A percentile compares a stretch with the other conserved stretches of the same genome.
Conservation (phyloP, 23 red algal genomes). For the Gracilaria domingensis region DNA sequence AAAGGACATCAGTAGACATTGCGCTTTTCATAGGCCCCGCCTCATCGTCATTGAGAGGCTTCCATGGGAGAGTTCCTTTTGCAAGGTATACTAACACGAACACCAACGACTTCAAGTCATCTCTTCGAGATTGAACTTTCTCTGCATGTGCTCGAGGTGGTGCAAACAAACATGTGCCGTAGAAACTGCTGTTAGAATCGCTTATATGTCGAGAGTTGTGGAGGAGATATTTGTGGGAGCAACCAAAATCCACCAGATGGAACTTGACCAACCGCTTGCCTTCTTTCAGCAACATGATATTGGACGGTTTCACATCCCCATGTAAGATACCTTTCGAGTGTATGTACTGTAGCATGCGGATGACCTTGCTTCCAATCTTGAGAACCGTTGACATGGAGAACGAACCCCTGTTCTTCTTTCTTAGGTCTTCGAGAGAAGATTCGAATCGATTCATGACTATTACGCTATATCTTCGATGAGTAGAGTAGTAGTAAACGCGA, state of each 20-base stretch:
- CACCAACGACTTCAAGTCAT: conserved; percentile 23
- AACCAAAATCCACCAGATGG: conserved; percentile 42
- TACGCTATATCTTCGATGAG: not conserved
- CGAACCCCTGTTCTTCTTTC: not conserved
- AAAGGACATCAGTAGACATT: not conserved
- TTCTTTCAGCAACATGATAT: conserved; percentile 32
- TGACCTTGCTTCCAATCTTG: conserved; percentile 4
- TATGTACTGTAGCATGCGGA: conserved; percentile 9
- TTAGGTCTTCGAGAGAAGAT: conserved; percentile 14
- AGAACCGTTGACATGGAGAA: conserved; percentile 35
- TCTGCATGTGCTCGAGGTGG: conserved; percentile 22
- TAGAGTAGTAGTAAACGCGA: conserved; percentile 17
- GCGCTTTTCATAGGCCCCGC: not conserved
- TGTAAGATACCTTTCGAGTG: conserved; percentile 34
- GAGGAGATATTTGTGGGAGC: not conserved
- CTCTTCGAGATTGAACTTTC: conserved; percentile 15
- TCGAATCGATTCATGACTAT: conserved; percentile 31
- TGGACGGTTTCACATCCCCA: conserved; percentile 35
- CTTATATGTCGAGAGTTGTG: conserved; percentile 8
- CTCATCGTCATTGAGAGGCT: not conserved
- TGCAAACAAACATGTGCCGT: conserved; percentile 27
- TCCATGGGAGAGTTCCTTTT: conserved; percentile 40
- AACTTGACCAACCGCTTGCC: not conserved
- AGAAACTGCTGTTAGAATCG: not conserved
- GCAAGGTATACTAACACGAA: conserved; percentile 27